Conservation (phyloP, 805 yeast species). For the Starmerella stigmatis region DNA sequence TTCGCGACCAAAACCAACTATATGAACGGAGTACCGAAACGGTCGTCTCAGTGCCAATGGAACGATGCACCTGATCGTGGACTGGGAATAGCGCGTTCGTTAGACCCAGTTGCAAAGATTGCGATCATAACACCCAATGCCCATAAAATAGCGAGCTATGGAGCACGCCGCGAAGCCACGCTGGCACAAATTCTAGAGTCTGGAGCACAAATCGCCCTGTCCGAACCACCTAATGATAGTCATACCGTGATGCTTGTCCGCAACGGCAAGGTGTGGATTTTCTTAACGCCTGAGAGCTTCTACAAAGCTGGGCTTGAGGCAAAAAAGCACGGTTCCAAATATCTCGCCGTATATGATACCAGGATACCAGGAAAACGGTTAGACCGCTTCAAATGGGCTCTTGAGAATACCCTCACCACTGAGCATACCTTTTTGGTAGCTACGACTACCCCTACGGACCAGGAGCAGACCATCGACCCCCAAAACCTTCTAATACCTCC, state of each 20-base stretch:
- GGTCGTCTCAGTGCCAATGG: constrained; percentile 13
- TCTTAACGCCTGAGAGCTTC: constrained; percentile 15
- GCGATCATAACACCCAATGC: constrained; percentile 4
- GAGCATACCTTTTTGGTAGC: constrained; percentile 5
- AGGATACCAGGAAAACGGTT: constrained; percentile 5
- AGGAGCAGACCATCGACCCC: too few species aligned
- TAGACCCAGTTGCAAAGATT: constrained; percentile 2
- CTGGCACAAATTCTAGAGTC: constrained; percentile 1
- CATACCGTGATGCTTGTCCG: constrained; percentile 8
- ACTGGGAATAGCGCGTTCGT: not conserved
- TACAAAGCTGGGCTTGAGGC: constrained; percentile 17
- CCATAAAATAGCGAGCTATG: not conserved
- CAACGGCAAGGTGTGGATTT: constrained; percentile 4
- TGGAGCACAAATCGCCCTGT: constrained; percentile 1
- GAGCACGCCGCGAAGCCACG: not conserved
- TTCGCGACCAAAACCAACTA: too few species aligned
- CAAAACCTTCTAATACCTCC: not conserved
- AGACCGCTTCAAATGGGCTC: constrained; percentile 18
- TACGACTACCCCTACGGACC: not conserved
- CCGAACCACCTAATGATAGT: constrained; percentile 6
- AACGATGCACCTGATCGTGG: not conserved
- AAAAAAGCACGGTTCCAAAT: constrained; percentile 4
- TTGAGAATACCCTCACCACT: constrained; percentile 11
- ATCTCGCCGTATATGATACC: constrained; percentile 11
- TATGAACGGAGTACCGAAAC: not conserved